Evolutionary conservation across 441 rosid species (phyloP).

Genomic region (Adansonia grandidieri): DNA sequence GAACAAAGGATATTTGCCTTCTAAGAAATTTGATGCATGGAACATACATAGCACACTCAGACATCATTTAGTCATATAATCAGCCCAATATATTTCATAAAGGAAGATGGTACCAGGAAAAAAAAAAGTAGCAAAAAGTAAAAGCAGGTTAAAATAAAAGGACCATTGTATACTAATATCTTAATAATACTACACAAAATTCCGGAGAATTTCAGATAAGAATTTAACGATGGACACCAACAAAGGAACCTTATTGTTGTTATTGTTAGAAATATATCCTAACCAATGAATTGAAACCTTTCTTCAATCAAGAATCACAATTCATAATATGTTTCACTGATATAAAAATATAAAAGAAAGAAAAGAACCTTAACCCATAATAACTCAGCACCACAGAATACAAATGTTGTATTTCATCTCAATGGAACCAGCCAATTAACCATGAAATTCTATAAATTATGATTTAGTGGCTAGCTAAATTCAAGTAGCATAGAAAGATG

Average conservation of each 20-base stretch:
- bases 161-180: not conserved
- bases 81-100: not conserved
- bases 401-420: not conserved
- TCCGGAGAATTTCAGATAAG: not conserved
- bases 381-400: not conserved
- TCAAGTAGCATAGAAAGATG: not conserved
- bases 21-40: not conserved
- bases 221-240: not conserved
- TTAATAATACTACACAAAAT: conserved; percentile 1
- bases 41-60: not conserved
- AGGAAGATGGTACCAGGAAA: not conserved
- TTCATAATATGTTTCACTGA: not conserved
- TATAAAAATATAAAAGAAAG: not conserved
- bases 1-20: not conserved
- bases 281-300: not conserved
- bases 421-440: not conserved
- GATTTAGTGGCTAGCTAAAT: not conserved
- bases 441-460: not conserved
- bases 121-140: not conserved
- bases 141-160: not conserved
- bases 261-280: not conserved
- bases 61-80: not conserved
- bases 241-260: not conserved
- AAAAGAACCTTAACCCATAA: not conserved
- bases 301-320: conserved; percentile 20